A percentile compares a stretch with the other conserved stretches of the same genome.
Conservation (phyloP, 768 basidiomycete species). For the Leucocoprinus sp. region DNA sequence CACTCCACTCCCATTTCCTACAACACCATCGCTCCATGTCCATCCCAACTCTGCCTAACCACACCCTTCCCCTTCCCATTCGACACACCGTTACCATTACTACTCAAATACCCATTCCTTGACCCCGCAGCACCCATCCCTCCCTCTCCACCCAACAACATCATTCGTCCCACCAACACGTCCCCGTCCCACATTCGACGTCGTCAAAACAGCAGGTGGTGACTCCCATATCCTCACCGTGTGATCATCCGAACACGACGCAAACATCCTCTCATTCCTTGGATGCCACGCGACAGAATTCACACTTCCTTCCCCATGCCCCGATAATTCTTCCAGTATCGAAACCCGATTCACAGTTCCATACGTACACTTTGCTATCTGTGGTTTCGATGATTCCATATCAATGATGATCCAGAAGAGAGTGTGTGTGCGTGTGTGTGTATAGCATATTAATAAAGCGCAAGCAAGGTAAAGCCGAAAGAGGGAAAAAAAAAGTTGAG, state of each 20-base stretch:
- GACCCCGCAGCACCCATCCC: constrained; percentile 29
- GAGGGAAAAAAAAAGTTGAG: background rate
- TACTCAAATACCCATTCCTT: constrained; percentile 41
- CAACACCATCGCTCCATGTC: background rate
- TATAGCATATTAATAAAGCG: too few relatives aligned
- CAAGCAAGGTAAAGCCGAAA: background rate
- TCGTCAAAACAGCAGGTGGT: constrained; percentile 9
- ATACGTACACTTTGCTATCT: constrained; percentile 94
- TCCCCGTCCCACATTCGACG: too few relatives aligned
- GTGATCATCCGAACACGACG: constrained; percentile 89
- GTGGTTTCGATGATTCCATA: too few relatives aligned
- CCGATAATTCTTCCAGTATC: constrained; percentile 79
- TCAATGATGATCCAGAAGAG: too few relatives aligned
- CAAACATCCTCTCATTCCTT: constrained; percentile 82
- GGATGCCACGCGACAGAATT: constrained; percentile 98
- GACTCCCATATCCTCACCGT: constrained; percentile 90
- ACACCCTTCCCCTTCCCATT: constrained; percentile 5
- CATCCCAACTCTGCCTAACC: background rate
- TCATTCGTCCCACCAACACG: too few relatives aligned
- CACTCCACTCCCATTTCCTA: background rate
- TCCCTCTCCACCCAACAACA: background rate
- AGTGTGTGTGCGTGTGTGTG: too few relatives aligned
- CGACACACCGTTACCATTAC: constrained; percentile 24
- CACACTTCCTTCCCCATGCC: constrained; percentile 85
- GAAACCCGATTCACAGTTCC: constrained; percentile 84